Base-by-base conservation (phyloP, 2,329 filamentous ascomycete genomes). In the Pyrenophora tritici-repentis region DNA sequence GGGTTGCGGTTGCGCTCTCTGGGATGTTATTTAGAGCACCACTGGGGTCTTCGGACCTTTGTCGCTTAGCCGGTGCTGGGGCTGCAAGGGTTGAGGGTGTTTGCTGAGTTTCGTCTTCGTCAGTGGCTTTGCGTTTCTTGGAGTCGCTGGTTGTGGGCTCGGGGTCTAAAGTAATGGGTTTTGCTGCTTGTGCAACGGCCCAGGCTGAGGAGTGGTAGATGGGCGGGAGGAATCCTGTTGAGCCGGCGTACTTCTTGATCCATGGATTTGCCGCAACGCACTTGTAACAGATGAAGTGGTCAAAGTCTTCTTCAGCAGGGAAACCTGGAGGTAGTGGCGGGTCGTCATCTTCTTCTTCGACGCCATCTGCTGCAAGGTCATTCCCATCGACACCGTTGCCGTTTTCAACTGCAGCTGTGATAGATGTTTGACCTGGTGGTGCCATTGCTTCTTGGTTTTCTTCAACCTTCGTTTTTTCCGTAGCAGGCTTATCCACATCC, bases 221-320 rank as follows among this genome's bases (percentile, higher is more conserved):
- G 0, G 92, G 83, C 0, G 84, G 79, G 0, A 97, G 78, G 66
- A 99, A 97, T 0, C 92, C 91, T 0, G 84, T 69, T 0, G 89
- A 84, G 2, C 88, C 88, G 5, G 90, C 91, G 69, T 97, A 97
- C 57, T 81, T 80, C 76, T 93, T 95, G 72, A 97, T 87, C 94
- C 94, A 99, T 0, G 91, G 90, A 62, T 91, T 85, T 1, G 91
- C 85, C 34, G 92, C 86, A 12, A 96, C 83, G 63, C 94, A 99
- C 70, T 96, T 95, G 78, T 94, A 96, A 78, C 94, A 99, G 32
- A 99, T 82, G 66, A 97, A 88, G 22, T 87, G 85, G 45, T 95
- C 91, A 59, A 99, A 99, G 24, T 88, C 86, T 22, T 96, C 91
- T 64, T 97, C 93, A 0, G 82, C 80, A 0, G 94, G 94, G 61